phyloP scores from a whole-genome alignment of 805 yeast species.

The Lipomyces lipofer region DNA sequence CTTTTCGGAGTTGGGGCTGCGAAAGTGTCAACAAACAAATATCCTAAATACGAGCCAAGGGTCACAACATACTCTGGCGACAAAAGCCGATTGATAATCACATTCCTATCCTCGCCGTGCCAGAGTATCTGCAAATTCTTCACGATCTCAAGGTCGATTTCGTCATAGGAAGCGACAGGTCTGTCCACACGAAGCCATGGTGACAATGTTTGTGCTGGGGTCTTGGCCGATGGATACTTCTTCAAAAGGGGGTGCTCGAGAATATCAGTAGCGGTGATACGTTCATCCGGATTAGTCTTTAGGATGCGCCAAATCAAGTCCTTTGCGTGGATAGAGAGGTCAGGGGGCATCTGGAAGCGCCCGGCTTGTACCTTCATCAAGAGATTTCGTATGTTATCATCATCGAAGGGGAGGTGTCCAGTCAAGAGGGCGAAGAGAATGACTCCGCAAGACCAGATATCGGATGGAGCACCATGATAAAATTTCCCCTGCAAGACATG shows the following conservation, averaged over 20 bases:
- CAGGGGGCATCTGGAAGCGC: conserved; percentile 75
- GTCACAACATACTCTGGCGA: conserved; percentile 42
- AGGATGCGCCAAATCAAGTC: conserved; percentile 82
- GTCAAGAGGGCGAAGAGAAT: conserved; percentile 90
- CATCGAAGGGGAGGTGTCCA: conserved; percentile 96
- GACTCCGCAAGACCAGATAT: conserved; percentile 93
- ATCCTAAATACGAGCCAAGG: background rate
- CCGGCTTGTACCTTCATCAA: conserved; percentile 91
- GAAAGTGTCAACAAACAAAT: background rate
- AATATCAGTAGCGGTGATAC: conserved; percentile 79
- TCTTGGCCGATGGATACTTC: conserved; percentile 53
- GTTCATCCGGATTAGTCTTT: conserved; percentile 72
- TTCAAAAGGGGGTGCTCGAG: conserved; percentile 76
- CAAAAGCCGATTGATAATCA: conserved; percentile 54
- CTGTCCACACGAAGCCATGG: conserved; percentile 36
- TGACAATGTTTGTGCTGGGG: conserved; percentile 16
- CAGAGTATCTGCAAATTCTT: conserved; percentile 75
- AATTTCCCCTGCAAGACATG: conserved; percentile 58
- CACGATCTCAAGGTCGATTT: conserved; percentile 71
- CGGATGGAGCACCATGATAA: conserved; percentile 96
- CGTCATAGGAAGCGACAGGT: conserved; percentile 44
- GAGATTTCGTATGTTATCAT: conserved; percentile 86
- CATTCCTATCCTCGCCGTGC: conserved; percentile 67
- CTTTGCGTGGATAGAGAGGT: conserved; percentile 78
- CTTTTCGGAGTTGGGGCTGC: conserved; percentile 67